Evolutionary conservation across 2,329 filamentous ascomycete species (phyloP).

Genomic region (Elsinoe perseae): DNA sequence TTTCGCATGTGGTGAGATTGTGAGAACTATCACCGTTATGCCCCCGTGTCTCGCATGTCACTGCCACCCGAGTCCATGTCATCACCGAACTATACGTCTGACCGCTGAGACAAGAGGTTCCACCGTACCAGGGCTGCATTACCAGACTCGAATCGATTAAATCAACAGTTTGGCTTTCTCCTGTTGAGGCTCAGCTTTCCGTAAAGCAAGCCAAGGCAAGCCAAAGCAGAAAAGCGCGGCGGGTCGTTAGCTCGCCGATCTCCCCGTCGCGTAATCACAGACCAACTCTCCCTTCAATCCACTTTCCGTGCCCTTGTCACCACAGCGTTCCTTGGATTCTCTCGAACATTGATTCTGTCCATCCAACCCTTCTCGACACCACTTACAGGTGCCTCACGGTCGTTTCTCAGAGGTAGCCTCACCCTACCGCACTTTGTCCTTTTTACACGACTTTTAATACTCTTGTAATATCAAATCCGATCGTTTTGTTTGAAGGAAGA

Average conservation of each 20-base stretch:
- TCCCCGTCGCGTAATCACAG: slow-evolving; percentile 1
- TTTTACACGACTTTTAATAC: slow-evolving; percentile 1
- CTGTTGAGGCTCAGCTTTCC: slow-evolving; percentile 9
- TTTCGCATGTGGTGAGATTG: background rate
- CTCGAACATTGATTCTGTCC: background rate
- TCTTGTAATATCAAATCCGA: background rate
- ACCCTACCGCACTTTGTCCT: background rate
- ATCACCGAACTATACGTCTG: slow-evolving; percentile 1
- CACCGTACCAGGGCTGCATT: background rate
- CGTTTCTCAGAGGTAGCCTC: slow-evolving; percentile 5
- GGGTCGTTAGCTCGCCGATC: slow-evolving; percentile 5
- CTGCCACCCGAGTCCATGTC: background rate
- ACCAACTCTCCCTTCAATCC: slow-evolving; percentile 1
- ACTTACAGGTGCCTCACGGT: background rate
- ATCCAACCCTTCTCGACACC: background rate
- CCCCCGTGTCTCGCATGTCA: background rate
- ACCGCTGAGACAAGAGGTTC: slow-evolving; percentile 8
- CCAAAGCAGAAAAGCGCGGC: background rate
- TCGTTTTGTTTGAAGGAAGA: background rate
- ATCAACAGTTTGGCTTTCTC: background rate
- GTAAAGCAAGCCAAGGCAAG: too few species aligned
- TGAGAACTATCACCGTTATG: background rate
- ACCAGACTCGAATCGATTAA: background rate
- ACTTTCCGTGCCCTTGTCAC: slow-evolving; percentile 2
- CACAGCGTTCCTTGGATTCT: background rate